phyloP scores from a whole-genome alignment of 2,329 filamentous ascomycete genomes.

The Microsporum audouinii region DNA sequence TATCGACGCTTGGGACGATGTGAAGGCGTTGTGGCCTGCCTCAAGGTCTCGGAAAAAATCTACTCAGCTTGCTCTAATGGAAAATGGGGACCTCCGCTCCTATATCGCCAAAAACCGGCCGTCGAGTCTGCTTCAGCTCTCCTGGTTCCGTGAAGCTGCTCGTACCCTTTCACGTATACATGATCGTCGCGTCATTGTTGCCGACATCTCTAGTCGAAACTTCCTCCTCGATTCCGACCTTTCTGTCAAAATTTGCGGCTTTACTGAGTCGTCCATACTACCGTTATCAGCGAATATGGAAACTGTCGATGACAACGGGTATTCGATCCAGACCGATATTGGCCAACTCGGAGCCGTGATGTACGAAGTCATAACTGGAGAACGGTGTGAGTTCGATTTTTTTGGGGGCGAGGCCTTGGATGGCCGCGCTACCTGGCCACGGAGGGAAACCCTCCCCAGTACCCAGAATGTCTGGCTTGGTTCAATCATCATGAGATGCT shows the following conservation, averaged over 20 bases:
- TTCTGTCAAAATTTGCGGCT: constrained; percentile 2
- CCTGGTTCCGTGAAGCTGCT: constrained; percentile 15
- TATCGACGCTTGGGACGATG: constrained; percentile 5
- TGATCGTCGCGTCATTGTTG: not conserved
- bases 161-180: constrained; percentile 3
- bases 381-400: constrained; percentile 19
- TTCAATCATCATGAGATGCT: constrained; percentile 20
- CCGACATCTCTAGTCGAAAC: constrained; percentile 15
- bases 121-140: constrained; percentile 16
- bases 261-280: not conserved
- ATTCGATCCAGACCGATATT: constrained; percentile 22
- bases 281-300: constrained; percentile 18
- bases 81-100: constrained; percentile 20
- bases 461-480: constrained; percentile 21
- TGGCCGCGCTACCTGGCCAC: constrained; percentile 15
- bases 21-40: constrained; percentile 8
- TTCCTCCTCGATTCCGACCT: constrained; percentile 19
- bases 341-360: constrained; percentile 23
- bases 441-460: constrained; percentile 17
- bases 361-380: constrained; percentile 20
- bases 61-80: constrained; percentile 15
- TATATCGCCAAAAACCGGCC: constrained; percentile 16
- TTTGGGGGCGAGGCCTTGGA: no score
- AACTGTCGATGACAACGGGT: constrained; percentile 20
- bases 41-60: not conserved